These are phyloP conservation scores for Trichoderma koningiopsis DNA, from an alignment of 2,329 filamentous ascomycete genomes.

Conservation along the genomic window DNA sequence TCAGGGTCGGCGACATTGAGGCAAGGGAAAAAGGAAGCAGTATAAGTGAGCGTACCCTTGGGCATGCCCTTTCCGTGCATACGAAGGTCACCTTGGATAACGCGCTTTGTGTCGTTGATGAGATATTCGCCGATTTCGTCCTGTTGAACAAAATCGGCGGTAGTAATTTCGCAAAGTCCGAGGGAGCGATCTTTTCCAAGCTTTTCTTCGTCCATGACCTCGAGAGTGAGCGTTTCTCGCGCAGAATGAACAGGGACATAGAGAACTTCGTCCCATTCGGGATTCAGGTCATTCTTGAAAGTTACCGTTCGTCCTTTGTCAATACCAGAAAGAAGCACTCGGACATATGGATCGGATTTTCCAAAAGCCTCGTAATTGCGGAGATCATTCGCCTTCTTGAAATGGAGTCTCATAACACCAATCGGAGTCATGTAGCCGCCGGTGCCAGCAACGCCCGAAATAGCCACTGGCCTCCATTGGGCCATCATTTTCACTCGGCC, in stretches of 20 bases:
- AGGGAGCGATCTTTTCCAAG: conserved; percentile 88
- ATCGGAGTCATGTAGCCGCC: conserved; percentile 92
- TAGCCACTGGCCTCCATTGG: conserved; percentile 92
- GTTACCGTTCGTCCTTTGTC: conserved; percentile 92
- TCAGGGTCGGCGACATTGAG: conserved; percentile 87
- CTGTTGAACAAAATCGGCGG: conserved; percentile 77
- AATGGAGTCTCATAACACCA: conserved; percentile 92
- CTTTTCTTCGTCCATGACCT: conserved; percentile 96
- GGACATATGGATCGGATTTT: conserved; percentile 94
- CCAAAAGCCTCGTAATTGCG: conserved; percentile 94
- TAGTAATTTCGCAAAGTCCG: conserved; percentile 75
- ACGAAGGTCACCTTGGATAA: conserved; percentile 67
- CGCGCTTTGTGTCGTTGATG: conserved; percentile 73
- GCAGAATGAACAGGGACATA: conserved; percentile 87
- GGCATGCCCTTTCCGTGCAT: conserved; percentile 70
- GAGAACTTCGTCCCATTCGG: conserved; percentile 92
- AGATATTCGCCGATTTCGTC: conserved; percentile 79
- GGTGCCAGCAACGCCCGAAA: conserved; percentile 77
- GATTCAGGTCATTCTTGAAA: conserved; percentile 92
- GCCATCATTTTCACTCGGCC: conserved; percentile 88
- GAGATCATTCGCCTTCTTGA: conserved; percentile 78
- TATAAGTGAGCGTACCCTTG: conserved; percentile 83
- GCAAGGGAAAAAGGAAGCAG: conserved; percentile 85
- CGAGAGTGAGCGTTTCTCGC: conserved; percentile 81
- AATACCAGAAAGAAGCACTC: conserved; percentile 85